Evolutionary conservation across 495 filamentous ascomycete species (phyloP).

Genomic region (Echria macrotheca): DNA sequence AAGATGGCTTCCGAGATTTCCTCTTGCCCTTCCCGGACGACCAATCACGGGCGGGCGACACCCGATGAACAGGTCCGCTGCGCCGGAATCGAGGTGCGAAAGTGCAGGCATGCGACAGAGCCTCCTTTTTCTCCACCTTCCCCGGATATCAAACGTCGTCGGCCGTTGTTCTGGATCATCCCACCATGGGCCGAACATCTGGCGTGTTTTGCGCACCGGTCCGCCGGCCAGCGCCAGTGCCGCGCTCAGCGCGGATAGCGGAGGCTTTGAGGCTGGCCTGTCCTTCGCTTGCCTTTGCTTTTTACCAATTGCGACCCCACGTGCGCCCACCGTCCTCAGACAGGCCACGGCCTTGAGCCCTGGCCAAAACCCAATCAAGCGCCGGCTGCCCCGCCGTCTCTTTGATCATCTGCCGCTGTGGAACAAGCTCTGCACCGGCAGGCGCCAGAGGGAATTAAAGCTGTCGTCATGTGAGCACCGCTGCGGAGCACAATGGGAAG

Average conservation of each 20-base stretch:
- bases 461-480: conserved; percentile 18
- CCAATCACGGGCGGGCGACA: conserved; percentile 23
- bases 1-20: conserved; percentile 23
- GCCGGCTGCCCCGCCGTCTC: conserved; percentile 13
- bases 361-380: conserved; percentile 17
- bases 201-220: neutral
- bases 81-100: conserved; percentile 4
- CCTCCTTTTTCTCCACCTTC: conserved; percentile 19
- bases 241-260: conserved; percentile 20
- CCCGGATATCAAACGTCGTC: conserved; percentile 19
- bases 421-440: conserved; percentile 2
- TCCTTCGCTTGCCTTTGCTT: conserved; percentile 1
- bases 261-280: conserved; percentile 13
- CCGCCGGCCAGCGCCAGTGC: neutral
- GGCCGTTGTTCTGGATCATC: conserved; percentile 4
- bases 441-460: neutral
- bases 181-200: conserved; percentile 14
- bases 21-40: conserved; percentile 9
- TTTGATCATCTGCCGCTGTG: conserved; percentile 12
- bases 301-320: conserved; percentile 16
- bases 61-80: conserved; percentile 9
- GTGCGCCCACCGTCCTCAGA: conserved; percentile 16
- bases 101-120: conserved; percentile 15
- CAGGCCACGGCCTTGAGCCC: neutral
- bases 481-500: conserved; percentile 13